A percentile compares a stretch with the other conserved stretches of the same genome.
phyloP scores from a whole-genome alignment of 2,329 filamentous ascomycete genomes.

The Cercospora janseana region DNA sequence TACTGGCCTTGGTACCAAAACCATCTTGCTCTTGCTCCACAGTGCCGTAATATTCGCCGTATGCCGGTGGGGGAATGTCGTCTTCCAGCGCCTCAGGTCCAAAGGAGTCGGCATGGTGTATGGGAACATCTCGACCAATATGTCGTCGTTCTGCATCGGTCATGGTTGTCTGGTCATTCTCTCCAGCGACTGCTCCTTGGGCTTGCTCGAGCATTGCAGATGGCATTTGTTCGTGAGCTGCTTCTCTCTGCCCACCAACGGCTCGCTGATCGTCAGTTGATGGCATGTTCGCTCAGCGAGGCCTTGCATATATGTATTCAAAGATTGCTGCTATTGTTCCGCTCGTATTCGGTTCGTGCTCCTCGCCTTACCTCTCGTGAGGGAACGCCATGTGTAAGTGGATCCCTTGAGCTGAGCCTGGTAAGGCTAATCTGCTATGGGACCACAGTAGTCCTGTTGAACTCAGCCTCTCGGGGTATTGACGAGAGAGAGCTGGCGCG shows the following conservation, averaged over 20 bases:
- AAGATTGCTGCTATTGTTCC: not conserved
- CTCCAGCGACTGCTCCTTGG: constrained; percentile 29
- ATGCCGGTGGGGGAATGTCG: constrained; percentile 41
- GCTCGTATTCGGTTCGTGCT: constrained; percentile 5
- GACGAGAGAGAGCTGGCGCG: too few species aligned
- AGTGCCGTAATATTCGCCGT: constrained; percentile 40
- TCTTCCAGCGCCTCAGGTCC: constrained; percentile 17
- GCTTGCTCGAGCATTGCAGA: constrained; percentile 34
- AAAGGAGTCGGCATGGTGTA: constrained; percentile 15
- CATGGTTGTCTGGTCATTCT: constrained; percentile 19
- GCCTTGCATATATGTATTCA: not conserved
- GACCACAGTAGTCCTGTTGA: too few species aligned
- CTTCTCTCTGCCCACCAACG: not conserved
- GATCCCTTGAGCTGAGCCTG: too few species aligned
- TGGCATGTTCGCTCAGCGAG: constrained; percentile 12
- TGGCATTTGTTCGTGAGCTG: constrained; percentile 18
- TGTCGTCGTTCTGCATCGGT: constrained; percentile 26
- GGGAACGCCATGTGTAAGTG: too few species aligned
- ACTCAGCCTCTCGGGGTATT: too few species aligned
- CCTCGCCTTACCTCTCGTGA: not conserved
- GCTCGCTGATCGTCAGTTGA: constrained; percentile 12
- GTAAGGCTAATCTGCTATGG: too few species aligned
- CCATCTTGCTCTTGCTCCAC: constrained; percentile 42
- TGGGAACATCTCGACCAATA: constrained; percentile 30
- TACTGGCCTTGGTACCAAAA: constrained; percentile 41